Conservation (phyloP, 495 filamentous ascomycete genomes). For the Pyrenula aspistea region DNA sequence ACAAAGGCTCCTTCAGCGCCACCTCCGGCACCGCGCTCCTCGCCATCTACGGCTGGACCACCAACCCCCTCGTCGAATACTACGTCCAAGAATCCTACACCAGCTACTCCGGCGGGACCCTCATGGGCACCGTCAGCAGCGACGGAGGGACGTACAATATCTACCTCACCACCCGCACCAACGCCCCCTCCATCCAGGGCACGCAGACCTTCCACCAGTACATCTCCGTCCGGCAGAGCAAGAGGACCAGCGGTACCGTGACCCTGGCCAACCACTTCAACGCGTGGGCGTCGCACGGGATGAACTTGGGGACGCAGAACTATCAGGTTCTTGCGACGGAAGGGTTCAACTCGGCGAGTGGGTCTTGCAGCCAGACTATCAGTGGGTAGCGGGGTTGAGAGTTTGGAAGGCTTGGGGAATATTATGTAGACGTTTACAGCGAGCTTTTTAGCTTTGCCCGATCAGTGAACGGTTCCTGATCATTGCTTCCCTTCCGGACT, state of each 20-base stretch:
- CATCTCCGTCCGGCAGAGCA: slow-evolving; percentile 44
- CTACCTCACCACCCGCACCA: slow-evolving; percentile 42
- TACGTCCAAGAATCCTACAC: slow-evolving; percentile 52
- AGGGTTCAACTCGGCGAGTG: slow-evolving; percentile 27
- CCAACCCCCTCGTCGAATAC: slow-evolving; percentile 49
- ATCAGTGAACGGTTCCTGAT: no score
- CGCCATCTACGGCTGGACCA: slow-evolving; percentile 52
- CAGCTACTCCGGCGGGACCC: slow-evolving; percentile 35
- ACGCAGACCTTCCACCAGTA: slow-evolving; percentile 51
- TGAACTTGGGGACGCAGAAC: slow-evolving; percentile 40
- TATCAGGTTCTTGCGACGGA: slow-evolving; percentile 52
- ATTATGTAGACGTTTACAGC: no score
- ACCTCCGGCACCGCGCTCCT: slow-evolving; percentile 46
- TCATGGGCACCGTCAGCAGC: slow-evolving; percentile 37
- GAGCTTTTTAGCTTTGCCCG: no score
- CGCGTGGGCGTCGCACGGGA: slow-evolving; percentile 38
- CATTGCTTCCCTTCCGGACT: no score
- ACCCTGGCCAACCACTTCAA: slow-evolving; percentile 48
- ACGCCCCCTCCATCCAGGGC: slow-evolving; percentile 48
- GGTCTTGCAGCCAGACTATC: background rate
- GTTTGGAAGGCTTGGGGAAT: no score
- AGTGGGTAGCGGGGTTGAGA: background rate
- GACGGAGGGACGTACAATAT: slow-evolving; percentile 58
- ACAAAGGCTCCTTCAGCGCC: slow-evolving; percentile 40
- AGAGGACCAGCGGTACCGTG: slow-evolving; percentile 41